phyloP scores from a whole-genome alignment of 2,329 filamentous ascomycete species.

The Dactylonectria estremocensis region DNA sequence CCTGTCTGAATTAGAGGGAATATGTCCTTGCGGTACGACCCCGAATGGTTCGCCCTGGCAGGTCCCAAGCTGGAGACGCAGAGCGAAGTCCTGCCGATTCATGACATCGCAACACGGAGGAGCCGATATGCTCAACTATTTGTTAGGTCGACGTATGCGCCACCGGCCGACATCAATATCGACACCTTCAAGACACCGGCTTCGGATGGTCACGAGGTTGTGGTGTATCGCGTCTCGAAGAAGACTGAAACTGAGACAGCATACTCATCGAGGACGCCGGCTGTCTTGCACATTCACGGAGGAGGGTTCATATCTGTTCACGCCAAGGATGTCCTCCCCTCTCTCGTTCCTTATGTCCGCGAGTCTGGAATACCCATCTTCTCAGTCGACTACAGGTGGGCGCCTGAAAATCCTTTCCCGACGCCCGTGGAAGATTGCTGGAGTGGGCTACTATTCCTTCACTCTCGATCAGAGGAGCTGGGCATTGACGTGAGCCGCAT shows the following conservation, averaged over 20 bases:
- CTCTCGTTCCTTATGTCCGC: neutral
- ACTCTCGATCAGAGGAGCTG: neutral
- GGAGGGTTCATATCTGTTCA: slow-evolving; percentile 16
- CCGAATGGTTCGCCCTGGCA: slow-evolving; percentile 9
- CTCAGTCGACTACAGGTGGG: slow-evolving; percentile 30
- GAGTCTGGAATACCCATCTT: slow-evolving; percentile 22
- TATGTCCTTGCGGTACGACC: slow-evolving; percentile 4
- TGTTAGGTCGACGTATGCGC: neutral
- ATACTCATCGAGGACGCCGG: neutral
- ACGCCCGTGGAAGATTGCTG: slow-evolving; percentile 24
- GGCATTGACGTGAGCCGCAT: slow-evolving; percentile 8
- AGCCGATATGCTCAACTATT: slow-evolving; percentile 8
- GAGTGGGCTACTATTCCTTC: slow-evolving; percentile 14
- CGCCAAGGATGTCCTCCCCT: slow-evolving; percentile 2
- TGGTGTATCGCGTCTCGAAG: slow-evolving; percentile 10
- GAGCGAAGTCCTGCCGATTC: slow-evolving; percentile 4
- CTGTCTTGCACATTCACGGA: slow-evolving; percentile 11
- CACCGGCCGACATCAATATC: neutral
- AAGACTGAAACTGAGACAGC: neutral
- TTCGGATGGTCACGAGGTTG: slow-evolving; percentile 13
- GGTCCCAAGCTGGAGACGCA: slow-evolving; percentile 7
- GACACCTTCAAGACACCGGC: neutral
- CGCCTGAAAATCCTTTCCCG: slow-evolving; percentile 26
- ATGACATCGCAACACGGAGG: slow-evolving; percentile 6
- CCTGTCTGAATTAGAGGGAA: neutral